phyloP scores from a whole-genome alignment of 2,329 filamentous ascomycete genomes.

The Chrysoporthe cubensis region DNA sequence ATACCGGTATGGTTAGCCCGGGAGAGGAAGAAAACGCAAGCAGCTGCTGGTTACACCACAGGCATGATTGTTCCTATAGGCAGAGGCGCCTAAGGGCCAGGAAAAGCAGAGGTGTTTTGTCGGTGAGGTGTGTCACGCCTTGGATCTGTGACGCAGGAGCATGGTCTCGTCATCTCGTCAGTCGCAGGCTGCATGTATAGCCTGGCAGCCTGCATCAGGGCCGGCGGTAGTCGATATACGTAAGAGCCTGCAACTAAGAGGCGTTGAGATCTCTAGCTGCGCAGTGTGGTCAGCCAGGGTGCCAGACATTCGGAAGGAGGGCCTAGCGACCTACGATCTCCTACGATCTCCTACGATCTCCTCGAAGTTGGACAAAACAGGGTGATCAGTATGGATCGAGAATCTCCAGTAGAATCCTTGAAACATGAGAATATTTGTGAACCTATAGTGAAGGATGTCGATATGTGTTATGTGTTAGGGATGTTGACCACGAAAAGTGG shows the following conservation, averaged over 20 bases:
- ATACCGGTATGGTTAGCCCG: neutral
- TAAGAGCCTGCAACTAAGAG: neutral
- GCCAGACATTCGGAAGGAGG: too few relatives aligned
- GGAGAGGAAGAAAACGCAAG: neutral
- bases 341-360: too few relatives aligned
- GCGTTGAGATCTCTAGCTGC: neutral
- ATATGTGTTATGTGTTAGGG: too few relatives aligned
- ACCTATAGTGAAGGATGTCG: too few relatives aligned
- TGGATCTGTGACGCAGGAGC: neutral
- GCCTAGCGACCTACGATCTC: too few relatives aligned
- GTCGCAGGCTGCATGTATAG: neutral
- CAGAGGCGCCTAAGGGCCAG: neutral
- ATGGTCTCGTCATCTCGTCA: neutral
- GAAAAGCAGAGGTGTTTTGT: neutral
- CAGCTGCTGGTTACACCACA: neutral
- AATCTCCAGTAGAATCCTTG: too few relatives aligned
- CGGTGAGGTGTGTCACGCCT: neutral
- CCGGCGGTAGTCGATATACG: neutral
- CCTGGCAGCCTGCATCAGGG: neutral
- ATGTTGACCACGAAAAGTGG: too few relatives aligned
- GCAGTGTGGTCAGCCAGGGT: neutral
- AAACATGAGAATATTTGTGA: too few relatives aligned
- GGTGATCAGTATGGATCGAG: too few relatives aligned
- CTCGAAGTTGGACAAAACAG: too few relatives aligned
- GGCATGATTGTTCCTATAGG: neutral